Conservation (phyloP, 140 eudicot genomes). For the Bidens hawaiensis region DNA sequence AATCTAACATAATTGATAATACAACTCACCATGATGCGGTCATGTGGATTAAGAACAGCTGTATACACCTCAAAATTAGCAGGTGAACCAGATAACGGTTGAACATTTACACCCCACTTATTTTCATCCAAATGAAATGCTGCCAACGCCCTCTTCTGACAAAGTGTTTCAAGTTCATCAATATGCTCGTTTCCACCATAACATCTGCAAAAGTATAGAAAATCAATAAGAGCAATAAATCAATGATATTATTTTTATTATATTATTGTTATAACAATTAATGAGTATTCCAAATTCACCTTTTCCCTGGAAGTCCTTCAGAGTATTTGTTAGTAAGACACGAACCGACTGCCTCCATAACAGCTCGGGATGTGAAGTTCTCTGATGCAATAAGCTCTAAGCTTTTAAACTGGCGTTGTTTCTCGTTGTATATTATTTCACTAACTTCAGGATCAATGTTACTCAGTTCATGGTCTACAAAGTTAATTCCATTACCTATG, state of each 20-base stretch:
- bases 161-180: constrained; percentile 83
- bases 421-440: constrained; percentile 63
- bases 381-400: constrained; percentile 96
- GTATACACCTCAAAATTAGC: constrained; percentile 98
- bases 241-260: not conserved
- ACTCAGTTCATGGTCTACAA: constrained; percentile 56
- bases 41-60: constrained; percentile 90
- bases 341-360: constrained; percentile 98
- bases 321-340: constrained; percentile 97
- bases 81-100: constrained; percentile 95
- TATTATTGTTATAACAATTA: no score
- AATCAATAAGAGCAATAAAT: constrained; percentile 6
- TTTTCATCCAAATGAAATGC: constrained; percentile 83
- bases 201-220: constrained; percentile 43
- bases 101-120: constrained; percentile 97
- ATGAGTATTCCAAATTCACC: constrained; percentile 38
- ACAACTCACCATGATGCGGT: constrained; percentile 75
- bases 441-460: constrained; percentile 77
- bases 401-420: constrained; percentile 75
- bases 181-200: constrained; percentile 98
- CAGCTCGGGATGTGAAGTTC: constrained; percentile 95
- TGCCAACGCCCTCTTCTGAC: constrained; percentile 89
- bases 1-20: not conserved
- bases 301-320: constrained; percentile 96
- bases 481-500: constrained; percentile 47